phyloP scores from a whole-genome alignment of 768 basidiomycete species.

The Tulasnella calospora region DNA sequence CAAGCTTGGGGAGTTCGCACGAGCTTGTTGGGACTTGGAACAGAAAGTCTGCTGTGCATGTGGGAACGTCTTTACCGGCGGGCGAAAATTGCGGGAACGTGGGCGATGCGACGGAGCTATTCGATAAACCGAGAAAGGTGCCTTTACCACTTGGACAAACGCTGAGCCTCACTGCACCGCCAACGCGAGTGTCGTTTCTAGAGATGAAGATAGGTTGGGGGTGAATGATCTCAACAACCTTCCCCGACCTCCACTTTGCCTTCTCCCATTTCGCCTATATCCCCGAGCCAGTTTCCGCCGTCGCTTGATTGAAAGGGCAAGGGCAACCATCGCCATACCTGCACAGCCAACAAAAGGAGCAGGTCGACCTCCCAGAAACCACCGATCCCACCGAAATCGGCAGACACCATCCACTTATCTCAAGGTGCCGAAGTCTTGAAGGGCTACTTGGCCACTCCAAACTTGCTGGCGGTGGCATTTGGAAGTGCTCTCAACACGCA shows the following conservation, averaged over 20 bases:
- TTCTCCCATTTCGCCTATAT: neutral
- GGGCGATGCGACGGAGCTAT: neutral
- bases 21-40: constrained; percentile 21
- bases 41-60: neutral
- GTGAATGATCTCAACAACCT: neutral
- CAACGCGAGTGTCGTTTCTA: neutral
- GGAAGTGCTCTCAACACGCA: neutral
- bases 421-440: neutral
- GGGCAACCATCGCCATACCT: neutral
- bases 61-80: neutral
- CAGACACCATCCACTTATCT: neutral
- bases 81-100: neutral
- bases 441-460: constrained; percentile 9
- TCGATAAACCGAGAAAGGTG: constrained; percentile 16
- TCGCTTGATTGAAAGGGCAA: neutral
- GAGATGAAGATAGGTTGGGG: neutral
- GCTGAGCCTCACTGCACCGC: neutral
- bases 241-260: neutral
- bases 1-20: constrained; percentile 9
- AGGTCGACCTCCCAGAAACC: constrained; percentile 1
- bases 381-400: constrained; percentile 20
- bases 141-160: constrained; percentile 8
- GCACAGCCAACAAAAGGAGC: neutral
- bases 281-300: neutral
- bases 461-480: neutral